A percentile compares a stretch with the other conserved stretches of the same genome.
Evolutionary conservation across 202 grass and related monocot genomes (phyloP).

Genomic region (Dendrocalamus latiflorus): DNA sequence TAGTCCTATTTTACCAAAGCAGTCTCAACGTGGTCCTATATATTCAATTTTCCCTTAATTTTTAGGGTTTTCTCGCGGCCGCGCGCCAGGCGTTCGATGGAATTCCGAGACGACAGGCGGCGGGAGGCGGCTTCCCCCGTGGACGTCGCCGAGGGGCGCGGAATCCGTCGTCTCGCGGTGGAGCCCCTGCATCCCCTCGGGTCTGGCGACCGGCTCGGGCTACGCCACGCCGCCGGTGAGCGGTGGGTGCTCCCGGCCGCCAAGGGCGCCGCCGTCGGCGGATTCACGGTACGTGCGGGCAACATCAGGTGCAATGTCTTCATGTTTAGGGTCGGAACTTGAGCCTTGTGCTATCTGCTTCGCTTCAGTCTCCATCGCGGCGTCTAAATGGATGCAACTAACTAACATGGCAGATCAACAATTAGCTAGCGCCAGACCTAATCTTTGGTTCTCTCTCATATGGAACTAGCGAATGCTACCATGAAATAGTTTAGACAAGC

Average conservation of each 20-base stretch:
- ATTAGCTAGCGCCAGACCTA: background rate
- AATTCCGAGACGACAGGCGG: slow-evolving; percentile 35
- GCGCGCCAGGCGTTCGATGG: slow-evolving; percentile 33
- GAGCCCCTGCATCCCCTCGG: background rate
- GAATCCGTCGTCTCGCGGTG: background rate
- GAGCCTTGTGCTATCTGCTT: background rate
- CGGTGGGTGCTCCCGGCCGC: background rate
- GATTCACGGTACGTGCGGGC: too few species aligned
- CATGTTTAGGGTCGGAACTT: background rate
- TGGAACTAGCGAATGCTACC: background rate
- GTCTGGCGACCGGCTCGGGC: background rate
- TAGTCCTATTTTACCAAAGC: too few species aligned
- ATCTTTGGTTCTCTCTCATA: background rate
- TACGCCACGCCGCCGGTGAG: slow-evolving; percentile 22
- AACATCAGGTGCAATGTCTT: background rate
- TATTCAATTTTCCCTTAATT: too few species aligned
- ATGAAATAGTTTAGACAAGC: background rate
- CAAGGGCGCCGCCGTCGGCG: too few species aligned
- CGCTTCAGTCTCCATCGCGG: background rate
- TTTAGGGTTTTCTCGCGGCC: background rate
- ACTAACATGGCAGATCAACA: background rate
- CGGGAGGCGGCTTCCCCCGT: slow-evolving; percentile 42
- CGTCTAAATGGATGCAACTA: background rate
- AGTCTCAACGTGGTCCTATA: too few species aligned
- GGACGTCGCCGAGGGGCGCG: slow-evolving; percentile 45